phyloP scores from a whole-genome alignment of 352 stramenopile genomes.

The Plasmopara viticola region DNA sequence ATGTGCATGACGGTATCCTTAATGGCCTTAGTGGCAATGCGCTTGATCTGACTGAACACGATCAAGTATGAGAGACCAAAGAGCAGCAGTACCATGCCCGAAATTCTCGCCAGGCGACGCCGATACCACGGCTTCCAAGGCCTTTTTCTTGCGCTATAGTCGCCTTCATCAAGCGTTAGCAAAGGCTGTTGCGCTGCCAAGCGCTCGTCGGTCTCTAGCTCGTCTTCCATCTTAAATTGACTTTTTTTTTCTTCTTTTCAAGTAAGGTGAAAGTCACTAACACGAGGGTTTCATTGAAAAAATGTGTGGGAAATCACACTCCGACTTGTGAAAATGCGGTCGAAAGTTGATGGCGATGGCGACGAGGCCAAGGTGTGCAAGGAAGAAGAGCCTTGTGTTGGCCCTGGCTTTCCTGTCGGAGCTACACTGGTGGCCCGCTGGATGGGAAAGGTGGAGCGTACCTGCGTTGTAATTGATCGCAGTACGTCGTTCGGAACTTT shows the following conservation, averaged over 20 bases:
- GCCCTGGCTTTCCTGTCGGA: constrained; percentile 43
- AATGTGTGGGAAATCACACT: too few species aligned
- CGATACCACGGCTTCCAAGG: constrained; percentile 21
- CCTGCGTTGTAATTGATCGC: constrained; percentile 73
- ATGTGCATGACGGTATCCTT: constrained; percentile 52
- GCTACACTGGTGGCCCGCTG: constrained; percentile 58
- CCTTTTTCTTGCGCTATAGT: neutral
- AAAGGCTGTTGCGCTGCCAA: constrained; percentile 25
- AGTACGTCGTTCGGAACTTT: constrained; percentile 29
- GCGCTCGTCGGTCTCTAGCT: constrained; percentile 24
- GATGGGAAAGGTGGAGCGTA: constrained; percentile 77
- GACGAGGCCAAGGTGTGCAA: constrained; percentile 11
- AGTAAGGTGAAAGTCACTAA: constrained; percentile 4
- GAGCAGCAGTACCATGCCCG: constrained; percentile 20
- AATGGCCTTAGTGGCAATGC: constrained; percentile 53
- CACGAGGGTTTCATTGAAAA: neutral
- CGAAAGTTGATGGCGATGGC: constrained; percentile 8
- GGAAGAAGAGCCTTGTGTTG: constrained; percentile 15
- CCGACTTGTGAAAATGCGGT: constrained; percentile 17
- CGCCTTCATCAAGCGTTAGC: constrained; percentile 18
- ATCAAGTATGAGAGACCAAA: constrained; percentile 34
- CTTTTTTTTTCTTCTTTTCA: constrained; percentile 10
- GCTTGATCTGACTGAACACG: constrained; percentile 43
- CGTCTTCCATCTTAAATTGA: constrained; percentile 12
- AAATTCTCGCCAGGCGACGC: constrained; percentile 10